Base-by-base conservation (phyloP, 306 rosid species). In the Gastrolobium villosum region DNA sequence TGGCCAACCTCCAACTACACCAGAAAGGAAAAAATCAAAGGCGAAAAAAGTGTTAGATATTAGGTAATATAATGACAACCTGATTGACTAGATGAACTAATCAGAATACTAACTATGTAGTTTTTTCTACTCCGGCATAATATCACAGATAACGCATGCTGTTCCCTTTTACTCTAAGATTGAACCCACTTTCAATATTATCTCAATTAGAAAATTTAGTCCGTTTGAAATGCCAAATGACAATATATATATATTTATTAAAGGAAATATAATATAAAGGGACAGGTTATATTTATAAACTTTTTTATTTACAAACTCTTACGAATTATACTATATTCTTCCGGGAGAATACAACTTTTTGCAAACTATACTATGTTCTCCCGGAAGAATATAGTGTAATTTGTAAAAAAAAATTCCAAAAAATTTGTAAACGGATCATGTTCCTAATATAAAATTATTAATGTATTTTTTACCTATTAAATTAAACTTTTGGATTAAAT, bases 1-100 rank as follows among this genome's bases (percentile, higher is more conserved):
- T 87, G 85, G 82, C 86, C 84, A 90, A 80, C 89, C 81, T 72
- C 93, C 84, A 81, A 80, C 76, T 2, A 74, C 86, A 56, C 46
- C 11, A 41, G 37, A 44, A 70, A 31, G 77, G 35, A 44, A 61
- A 73, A 69, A 64, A 50, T 3, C 40, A 10, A 40, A 56, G 11
- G 43, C 32, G 65, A 75, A 31, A 66, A 48, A 9, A 45, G 26
- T 10, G 66, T 46, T 46, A 48, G 53, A 70, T 36, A 78, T 82
- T 78, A 82, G 84, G 86, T 79, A 86, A 74, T 74, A 74, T 69
- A 20, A 76, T 75, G 77, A 86, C 80, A 65, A 4, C 74, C 1
- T 75, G 79, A 82, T 78, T 85, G 82, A 74, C 26, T 31, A 57
- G 76, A 53, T 78, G 57, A 77, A 87, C 85, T 78, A 59, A 74